phyloP scores from a whole-genome alignment of 1,284 basidiomycete genomes.

The Prillingera fragicola region DNA sequence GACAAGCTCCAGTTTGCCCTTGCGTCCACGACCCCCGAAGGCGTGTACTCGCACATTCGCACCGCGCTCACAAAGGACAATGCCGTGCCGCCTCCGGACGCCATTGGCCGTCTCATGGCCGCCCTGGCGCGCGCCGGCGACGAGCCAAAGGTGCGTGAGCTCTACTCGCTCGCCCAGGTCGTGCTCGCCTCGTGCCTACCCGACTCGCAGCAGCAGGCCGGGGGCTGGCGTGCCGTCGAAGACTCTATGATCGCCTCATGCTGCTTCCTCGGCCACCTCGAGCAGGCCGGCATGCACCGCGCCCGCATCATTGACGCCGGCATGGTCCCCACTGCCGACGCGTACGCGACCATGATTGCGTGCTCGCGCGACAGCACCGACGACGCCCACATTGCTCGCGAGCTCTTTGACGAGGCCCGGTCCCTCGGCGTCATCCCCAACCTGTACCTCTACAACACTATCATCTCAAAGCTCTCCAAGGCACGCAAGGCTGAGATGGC shows the following conservation, averaged over 20 bases:
- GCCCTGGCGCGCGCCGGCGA: constrained; percentile 61
- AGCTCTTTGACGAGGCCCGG: constrained; percentile 75
- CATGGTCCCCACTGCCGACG: constrained; percentile 73
- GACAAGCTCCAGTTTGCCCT: constrained; percentile 7
- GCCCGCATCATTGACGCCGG: constrained; percentile 70
- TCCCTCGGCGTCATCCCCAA: constrained; percentile 66
- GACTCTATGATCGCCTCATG: constrained; percentile 80
- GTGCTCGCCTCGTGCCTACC: constrained; percentile 50
- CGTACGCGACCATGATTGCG: constrained; percentile 83
- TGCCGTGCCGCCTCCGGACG: constrained; percentile 28
- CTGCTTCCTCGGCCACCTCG: constrained; percentile 71
- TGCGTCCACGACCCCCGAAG: constrained; percentile 9
- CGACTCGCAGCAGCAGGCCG: constrained; percentile 39
- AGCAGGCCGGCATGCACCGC: constrained; percentile 74
- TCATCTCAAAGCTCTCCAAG: constrained; percentile 88
- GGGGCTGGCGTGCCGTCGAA: constrained; percentile 72
- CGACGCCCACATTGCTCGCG: constrained; percentile 77
- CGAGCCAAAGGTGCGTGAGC: constrained; percentile 58
- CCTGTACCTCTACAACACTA: constrained; percentile 87
- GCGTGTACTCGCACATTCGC: constrained; percentile 13
- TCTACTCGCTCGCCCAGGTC: constrained; percentile 67
- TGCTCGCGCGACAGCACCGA: constrained; percentile 87
- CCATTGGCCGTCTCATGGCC: constrained; percentile 62
- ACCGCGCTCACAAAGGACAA: constrained; percentile 16
- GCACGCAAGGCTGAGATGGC: constrained; percentile 86